phyloP scores from a whole-genome alignment of 2,329 filamentous ascomycete genomes.

The Cryphonectria radicalis region DNA sequence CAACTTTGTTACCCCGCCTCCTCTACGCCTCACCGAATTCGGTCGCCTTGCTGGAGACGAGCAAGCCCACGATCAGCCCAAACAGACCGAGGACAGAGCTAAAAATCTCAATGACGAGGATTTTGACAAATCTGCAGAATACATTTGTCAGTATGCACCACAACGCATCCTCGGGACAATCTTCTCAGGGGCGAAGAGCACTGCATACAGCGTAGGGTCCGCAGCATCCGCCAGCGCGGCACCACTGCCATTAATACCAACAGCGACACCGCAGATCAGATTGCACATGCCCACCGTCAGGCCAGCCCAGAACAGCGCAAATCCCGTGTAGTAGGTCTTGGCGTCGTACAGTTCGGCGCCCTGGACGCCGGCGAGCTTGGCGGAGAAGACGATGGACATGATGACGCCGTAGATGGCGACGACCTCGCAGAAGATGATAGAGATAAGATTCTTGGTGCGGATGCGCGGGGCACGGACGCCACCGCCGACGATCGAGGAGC shows the following conservation, averaged over 20 bases:
- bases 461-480: conserved; percentile 97
- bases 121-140: conserved; percentile 84
- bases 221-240: conserved; percentile 95
- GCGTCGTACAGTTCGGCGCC: conserved; percentile 71
- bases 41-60: conserved; percentile 81
- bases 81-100: conserved; percentile 96
- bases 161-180: neutral
- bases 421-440: conserved; percentile 99
- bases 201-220: conserved; percentile 82
- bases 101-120: conserved; percentile 98
- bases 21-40: conserved; percentile 62
- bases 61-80: conserved; percentile 89
- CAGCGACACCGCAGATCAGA: conserved; percentile 91
- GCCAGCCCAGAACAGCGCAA: conserved; percentile 93
- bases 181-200: neutral
- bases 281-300: conserved; percentile 96
- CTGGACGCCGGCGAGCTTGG: conserved; percentile 74
- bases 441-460: conserved; percentile 99
- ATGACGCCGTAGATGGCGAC: conserved; percentile 99
- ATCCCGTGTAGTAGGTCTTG: conserved; percentile 91
- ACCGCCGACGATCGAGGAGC: conserved; percentile 94
- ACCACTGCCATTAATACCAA: conserved; percentile 97
- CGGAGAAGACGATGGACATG: conserved; percentile 98
- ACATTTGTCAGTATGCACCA: conserved; percentile 32
- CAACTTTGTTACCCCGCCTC: neutral